Conservation (phyloP, 352 stramenopile species). For the Phytophthora sansomeana region DNA sequence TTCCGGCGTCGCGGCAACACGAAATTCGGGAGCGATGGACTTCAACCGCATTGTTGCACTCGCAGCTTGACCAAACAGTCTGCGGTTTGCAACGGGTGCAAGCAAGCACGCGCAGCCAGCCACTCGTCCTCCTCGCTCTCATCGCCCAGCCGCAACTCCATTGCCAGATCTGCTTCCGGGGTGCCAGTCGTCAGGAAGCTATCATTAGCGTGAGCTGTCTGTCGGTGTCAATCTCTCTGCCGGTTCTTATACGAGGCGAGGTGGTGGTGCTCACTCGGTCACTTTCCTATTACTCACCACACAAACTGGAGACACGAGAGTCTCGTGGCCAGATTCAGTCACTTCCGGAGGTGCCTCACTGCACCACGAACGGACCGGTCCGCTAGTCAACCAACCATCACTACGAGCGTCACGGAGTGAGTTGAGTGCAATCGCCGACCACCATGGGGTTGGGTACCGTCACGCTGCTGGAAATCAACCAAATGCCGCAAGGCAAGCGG, state of each 20-base stretch:
- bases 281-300: slow-evolving; percentile 22
- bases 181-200: slow-evolving; percentile 33
- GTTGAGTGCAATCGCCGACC: slow-evolving; percentile 6
- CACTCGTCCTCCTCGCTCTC: slow-evolving; percentile 35
- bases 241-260: slow-evolving; percentile 33
- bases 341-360: slow-evolving; percentile 23
- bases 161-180: slow-evolving; percentile 20
- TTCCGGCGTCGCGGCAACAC: slow-evolving; percentile 15
- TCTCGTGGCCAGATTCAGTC: slow-evolving; percentile 1
- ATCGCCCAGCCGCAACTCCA: slow-evolving; percentile 37
- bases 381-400: not conserved
- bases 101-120: slow-evolving; percentile 1
- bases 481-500: slow-evolving; percentile 51
- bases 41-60: slow-evolving; percentile 29
- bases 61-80: slow-evolving; percentile 31
- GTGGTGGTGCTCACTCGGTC: slow-evolving; percentile 15
- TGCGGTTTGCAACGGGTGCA: slow-evolving; percentile 28
- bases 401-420: slow-evolving; percentile 7
- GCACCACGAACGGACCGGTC: slow-evolving; percentile 17
- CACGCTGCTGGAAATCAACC: slow-evolving; percentile 72
- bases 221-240: slow-evolving; percentile 38
- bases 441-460: slow-evolving; percentile 60
- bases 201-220: slow-evolving; percentile 44
- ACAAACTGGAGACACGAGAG: not conserved
- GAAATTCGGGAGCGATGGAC: slow-evolving; percentile 27